Percentiles rank a stretch among this genome's conserved stretches.
Conservation (phyloP, 2,329 filamentous ascomycete species). For the Diaporthe nobilis region DNA sequence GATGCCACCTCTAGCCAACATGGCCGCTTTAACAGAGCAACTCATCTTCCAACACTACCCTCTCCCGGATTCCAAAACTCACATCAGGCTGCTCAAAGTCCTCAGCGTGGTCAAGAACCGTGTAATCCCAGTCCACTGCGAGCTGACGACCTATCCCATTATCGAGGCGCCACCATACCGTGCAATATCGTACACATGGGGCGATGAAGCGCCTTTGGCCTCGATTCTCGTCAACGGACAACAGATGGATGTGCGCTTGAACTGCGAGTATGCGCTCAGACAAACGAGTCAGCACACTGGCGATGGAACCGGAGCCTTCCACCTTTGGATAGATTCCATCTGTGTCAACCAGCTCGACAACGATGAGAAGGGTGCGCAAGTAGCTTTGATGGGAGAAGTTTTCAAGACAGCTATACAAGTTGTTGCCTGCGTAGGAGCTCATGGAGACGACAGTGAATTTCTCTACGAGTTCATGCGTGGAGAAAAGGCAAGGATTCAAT, state of each 20-base stretch:
- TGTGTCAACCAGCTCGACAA: background rate
- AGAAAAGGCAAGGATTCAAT: background rate
- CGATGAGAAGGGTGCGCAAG: background rate
- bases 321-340: background rate
- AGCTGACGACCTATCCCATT: background rate
- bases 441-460: background rate
- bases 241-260: background rate
- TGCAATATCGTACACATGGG: slow-evolving; percentile 3
- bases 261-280: background rate
- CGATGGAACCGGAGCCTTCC: background rate
- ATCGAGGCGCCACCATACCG: background rate
- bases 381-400: background rate
- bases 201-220: background rate
- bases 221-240: background rate
- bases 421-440: background rate
- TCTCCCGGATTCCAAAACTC: background rate
- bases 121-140: background rate
- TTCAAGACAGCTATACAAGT: background rate
- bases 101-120: background rate
- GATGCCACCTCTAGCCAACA: background rate
- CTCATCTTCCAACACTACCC: background rate
- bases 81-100: slow-evolving; percentile 7
- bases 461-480: background rate
- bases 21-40: background rate
- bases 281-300: background rate